These are phyloP conservation scores for Globisporangium iwayamae DNA, from an alignment of 352 stramenopile genomes.

Conservation along the genomic window DNA sequence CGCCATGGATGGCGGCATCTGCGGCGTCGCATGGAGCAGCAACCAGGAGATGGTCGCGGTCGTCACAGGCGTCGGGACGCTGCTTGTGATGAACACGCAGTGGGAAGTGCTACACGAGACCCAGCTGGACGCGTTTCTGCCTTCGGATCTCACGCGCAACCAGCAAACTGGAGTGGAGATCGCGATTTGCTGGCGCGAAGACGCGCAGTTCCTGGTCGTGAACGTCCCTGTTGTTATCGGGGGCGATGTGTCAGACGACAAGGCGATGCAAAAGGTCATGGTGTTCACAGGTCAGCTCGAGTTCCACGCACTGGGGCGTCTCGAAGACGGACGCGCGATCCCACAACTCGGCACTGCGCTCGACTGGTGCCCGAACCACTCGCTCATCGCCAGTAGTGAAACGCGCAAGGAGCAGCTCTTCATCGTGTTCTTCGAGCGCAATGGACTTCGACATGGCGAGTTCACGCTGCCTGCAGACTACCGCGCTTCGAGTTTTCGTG, in stretches of 20 bases:
- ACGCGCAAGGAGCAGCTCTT: slow-evolving; percentile 47
- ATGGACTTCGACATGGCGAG: slow-evolving; percentile 76
- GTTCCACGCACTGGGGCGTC: slow-evolving; percentile 56
- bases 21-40: slow-evolving; percentile 57
- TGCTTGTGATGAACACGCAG: slow-evolving; percentile 75
- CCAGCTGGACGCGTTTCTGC: slow-evolving; percentile 34
- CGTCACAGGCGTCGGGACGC: slow-evolving; percentile 46
- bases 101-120: slow-evolving; percentile 79
- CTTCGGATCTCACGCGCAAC: slow-evolving; percentile 16
- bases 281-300: slow-evolving; percentile 57
- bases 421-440: slow-evolving; percentile 83
- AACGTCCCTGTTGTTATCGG: slow-evolving; percentile 33
- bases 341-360: slow-evolving; percentile 35
- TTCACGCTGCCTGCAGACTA: slow-evolving; percentile 54
- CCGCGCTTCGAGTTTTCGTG: slow-evolving; percentile 21
- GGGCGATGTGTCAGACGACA: neutral
- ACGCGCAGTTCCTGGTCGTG: slow-evolving; percentile 61
- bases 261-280: slow-evolving; percentile 37
- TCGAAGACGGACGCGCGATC: slow-evolving; percentile 68
- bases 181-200: slow-evolving; percentile 65
- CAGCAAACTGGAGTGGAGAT: slow-evolving; percentile 8
- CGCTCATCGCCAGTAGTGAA: slow-evolving; percentile 65
- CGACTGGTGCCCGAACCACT: slow-evolving; percentile 76
- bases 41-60: slow-evolving; percentile 72
- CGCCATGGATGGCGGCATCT: slow-evolving; percentile 54